Evolutionary conservation across 495 filamentous ascomycete species (phyloP).

Genomic region (Penicillium longicatenatum): DNA sequence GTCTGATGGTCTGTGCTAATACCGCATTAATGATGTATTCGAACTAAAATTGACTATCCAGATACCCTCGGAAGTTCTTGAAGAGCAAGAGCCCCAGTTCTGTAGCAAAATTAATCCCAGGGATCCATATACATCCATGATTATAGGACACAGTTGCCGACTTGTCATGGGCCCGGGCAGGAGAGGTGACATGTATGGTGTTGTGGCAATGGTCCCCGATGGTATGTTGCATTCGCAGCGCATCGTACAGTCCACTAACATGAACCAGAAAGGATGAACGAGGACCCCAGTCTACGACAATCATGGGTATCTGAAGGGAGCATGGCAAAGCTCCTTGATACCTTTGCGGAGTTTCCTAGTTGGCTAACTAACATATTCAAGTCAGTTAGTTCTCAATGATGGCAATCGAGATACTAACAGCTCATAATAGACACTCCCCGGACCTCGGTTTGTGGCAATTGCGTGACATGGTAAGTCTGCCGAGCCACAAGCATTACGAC

Average conservation of each 20-base stretch:
- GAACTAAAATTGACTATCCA: conserved; percentile 4
- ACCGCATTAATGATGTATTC: not conserved
- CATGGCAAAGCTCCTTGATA: conserved; percentile 34
- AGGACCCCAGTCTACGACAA: conserved; percentile 19
- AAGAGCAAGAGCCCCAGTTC: conserved; percentile 23
- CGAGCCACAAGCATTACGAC: not conserved
- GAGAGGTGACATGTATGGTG: conserved; percentile 22
- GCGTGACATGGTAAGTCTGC: conserved; percentile 32
- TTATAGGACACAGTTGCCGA: conserved; percentile 23
- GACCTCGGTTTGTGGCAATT: conserved; percentile 41
- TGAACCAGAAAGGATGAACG: conserved; percentile 25
- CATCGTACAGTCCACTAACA: not conserved
- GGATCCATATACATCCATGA: conserved; percentile 22
- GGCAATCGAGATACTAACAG: conserved; percentile 10
- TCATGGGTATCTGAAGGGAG: conserved; percentile 28
- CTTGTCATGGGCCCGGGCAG: conserved; percentile 27
- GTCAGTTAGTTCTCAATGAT: not conserved
- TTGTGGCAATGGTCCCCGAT: conserved; percentile 24
- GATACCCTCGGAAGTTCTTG: conserved; percentile 13
- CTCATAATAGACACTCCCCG: conserved; percentile 16
- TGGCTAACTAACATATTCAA: conserved; percentile 29
- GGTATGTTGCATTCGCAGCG: not conserved
- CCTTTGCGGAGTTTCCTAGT: conserved; percentile 37
- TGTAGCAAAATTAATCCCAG: conserved; percentile 28
- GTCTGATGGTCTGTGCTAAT: conserved; percentile 20